Evolutionary conservation across 352 stramenopile genomes (phyloP).

Genomic region (Globisporangium iwayamae): DNA sequence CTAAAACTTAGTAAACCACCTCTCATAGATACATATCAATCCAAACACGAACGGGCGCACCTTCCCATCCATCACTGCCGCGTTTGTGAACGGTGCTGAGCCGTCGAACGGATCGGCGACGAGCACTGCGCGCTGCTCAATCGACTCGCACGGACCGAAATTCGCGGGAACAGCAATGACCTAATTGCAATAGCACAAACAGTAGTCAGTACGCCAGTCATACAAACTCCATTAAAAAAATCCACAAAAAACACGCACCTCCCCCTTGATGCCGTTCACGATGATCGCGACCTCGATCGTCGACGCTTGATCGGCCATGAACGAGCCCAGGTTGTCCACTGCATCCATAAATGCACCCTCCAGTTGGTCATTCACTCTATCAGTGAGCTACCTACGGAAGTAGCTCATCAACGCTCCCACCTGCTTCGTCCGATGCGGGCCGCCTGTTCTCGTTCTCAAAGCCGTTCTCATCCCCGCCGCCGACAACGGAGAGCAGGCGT

Average conservation of each 20-base stretch:
- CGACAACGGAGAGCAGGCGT: conserved; percentile 32
- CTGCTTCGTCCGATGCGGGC: conserved; percentile 49
- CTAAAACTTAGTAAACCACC: too few relatives aligned
- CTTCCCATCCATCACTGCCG: conserved; percentile 37
- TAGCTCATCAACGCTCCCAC: conserved; percentile 13
- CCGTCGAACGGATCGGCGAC: conserved; percentile 65
- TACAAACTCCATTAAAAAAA: not conserved
- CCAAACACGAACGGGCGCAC: conserved; percentile 13
- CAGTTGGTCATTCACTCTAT: not conserved
- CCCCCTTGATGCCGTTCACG: conserved; percentile 70
- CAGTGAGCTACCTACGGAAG: too few relatives aligned
- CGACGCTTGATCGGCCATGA: conserved; percentile 62
- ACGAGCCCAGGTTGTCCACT: conserved; percentile 62
- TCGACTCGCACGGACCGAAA: conserved; percentile 69
- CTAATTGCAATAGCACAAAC: conserved; percentile 17
- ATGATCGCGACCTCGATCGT: conserved; percentile 66
- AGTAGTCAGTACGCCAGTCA: not conserved
- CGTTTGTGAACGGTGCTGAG: conserved; percentile 38
- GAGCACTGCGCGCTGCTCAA: conserved; percentile 34
- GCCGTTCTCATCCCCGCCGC: conserved; percentile 27
- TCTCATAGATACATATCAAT: not conserved
- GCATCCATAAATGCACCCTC: conserved; percentile 1
- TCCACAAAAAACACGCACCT: conserved; percentile 25
- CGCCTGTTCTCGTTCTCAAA: conserved; percentile 28
- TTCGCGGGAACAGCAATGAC: conserved; percentile 69